Evolutionary conservation across 2,329 filamentous ascomycete species (phyloP), one percentile per base, ranked within the genome.

Genomic region (Fusarium siculi): DNA sequence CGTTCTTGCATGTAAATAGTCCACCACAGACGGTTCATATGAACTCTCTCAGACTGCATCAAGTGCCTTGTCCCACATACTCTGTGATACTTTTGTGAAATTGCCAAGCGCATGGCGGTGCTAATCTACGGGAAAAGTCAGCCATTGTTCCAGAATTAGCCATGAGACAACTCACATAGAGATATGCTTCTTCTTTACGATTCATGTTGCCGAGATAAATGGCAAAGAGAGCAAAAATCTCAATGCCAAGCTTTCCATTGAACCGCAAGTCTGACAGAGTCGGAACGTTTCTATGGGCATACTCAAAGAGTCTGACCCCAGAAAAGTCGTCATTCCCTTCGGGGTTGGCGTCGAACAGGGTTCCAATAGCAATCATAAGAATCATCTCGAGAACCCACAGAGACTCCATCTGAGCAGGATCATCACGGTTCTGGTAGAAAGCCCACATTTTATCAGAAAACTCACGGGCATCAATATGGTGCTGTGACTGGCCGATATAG

Each of bases 1-100:
- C 78, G 68, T 61, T 79, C 78, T 59, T 79, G 78, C 77, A 79
- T 79, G 15, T 79, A 79, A 6, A 79, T 71, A 7, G 77, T 79
- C 77, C 77, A 79, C 75, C 76, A 79, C 21, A 79, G 66, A 10
- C 77, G 73, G 3, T 78, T 79, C 28, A 77, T 68, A 16, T 79
- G 77, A 4, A 77, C 74, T 49, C 72, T 74, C 34, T 77, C 75
- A 10, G 75, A 77, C 46, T 77, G 76, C 70, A 77, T 77, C 36
- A 77, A 39, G 21, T 77, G 75, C 30, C 74, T 70, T 6, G 75
- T 77, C 40, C 75, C 75, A 14, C 75, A 77, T 21, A 77, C 70
- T 44, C 78, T 75, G 30, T 79, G 77, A 40, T 79, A 79, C 14
- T 71, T 78, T 61, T 79, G 78, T 2, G 78, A 74, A 9, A 79